phyloP scores from a whole-genome alignment of 768 basidiomycete species.

The Russula emetica region DNA sequence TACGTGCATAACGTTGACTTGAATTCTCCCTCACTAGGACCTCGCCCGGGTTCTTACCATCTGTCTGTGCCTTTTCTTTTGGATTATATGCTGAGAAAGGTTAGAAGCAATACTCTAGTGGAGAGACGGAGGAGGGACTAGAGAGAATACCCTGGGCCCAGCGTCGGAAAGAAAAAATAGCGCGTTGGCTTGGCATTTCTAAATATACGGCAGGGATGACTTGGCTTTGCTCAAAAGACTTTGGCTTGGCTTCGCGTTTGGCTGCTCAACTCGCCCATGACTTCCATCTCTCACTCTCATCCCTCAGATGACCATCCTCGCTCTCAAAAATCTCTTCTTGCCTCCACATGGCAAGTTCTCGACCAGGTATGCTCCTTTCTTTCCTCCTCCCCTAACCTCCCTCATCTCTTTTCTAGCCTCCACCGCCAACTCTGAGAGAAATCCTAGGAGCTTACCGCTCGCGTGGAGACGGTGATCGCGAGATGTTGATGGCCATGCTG shows the following conservation, averaged over 20 bases:
- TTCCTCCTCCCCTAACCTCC: not conserved
- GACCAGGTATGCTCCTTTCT: constrained; percentile 41
- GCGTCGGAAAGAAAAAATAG: constrained; percentile 22
- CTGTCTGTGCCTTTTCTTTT: not conserved
- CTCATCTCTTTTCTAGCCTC: constrained; percentile 42
- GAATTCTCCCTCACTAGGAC: not conserved
- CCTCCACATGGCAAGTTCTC: constrained; percentile 44
- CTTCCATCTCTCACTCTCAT: constrained; percentile 24
- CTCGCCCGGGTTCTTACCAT: not conserved
- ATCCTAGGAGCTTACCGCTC: constrained; percentile 81
- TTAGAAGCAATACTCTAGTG: not conserved
- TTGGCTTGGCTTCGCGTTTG: constrained; percentile 6
- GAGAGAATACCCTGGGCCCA: constrained; percentile 9
- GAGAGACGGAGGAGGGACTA: not conserved
- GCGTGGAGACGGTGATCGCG: constrained; percentile 88
- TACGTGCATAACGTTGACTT: not conserved
- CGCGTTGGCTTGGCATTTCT: constrained; percentile 29
- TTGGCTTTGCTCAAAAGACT: constrained; percentile 28
- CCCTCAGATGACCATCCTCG: constrained; percentile 14
- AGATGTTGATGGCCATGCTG: constrained; percentile 85
- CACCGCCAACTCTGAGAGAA: constrained; percentile 79
- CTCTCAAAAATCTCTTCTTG: constrained; percentile 35
- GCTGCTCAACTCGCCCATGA: constrained; percentile 18
- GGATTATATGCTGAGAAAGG: not conserved
- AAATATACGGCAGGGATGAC: constrained; percentile 28